A percentile compares a stretch with the other conserved stretches of the same genome.
These are phyloP conservation scores for Cyberlindnera maritima DNA, from an alignment of 805 yeast genomes.

Conservation along the genomic window DNA sequence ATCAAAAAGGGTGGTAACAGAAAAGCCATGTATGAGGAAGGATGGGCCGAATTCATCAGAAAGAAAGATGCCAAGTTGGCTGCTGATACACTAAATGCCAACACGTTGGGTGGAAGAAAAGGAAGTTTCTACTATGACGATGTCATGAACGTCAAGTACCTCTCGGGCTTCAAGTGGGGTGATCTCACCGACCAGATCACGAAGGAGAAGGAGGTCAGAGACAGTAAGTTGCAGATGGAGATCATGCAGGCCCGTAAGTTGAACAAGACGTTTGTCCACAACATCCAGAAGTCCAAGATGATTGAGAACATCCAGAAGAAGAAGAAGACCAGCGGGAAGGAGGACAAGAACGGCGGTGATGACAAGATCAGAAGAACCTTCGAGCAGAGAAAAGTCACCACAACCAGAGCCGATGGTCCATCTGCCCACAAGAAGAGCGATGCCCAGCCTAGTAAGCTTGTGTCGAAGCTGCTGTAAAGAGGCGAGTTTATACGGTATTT, in stretches of 20 bases:
- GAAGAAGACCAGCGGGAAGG: conserved; percentile 26
- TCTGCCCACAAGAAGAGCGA: conserved; percentile 37
- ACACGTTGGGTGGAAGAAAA: conserved; percentile 88
- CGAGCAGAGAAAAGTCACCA: conserved; percentile 66
- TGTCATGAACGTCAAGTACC: conserved; percentile 83
- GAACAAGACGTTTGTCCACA: conserved; percentile 77
- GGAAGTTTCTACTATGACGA: conserved; percentile 91
- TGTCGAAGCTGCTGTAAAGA: conserved; percentile 26
- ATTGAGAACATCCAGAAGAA: conserved; percentile 54
- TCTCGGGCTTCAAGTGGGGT: conserved; percentile 92
- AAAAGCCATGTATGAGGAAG: conserved; percentile 84
- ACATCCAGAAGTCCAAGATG: conserved; percentile 85
- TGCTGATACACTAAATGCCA: conserved; percentile 82
- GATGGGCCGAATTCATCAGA: conserved; percentile 90
- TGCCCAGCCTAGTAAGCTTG: conserved; percentile 33
- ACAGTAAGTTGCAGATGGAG: conserved; percentile 83
- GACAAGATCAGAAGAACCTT: conserved; percentile 55
- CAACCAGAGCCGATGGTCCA: conserved; percentile 64
- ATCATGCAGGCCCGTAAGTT: conserved; percentile 84
- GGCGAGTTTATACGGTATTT: background rate
- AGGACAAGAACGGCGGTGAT: conserved; percentile 22
- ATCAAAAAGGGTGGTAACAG: conserved; percentile 90
- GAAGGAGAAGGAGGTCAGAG: conserved; percentile 83
- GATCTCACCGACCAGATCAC: conserved; percentile 93
- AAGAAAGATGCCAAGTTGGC: conserved; percentile 88